Conservation (phyloP, 805 yeast species). For the Yarrowia divulgata region DNA sequence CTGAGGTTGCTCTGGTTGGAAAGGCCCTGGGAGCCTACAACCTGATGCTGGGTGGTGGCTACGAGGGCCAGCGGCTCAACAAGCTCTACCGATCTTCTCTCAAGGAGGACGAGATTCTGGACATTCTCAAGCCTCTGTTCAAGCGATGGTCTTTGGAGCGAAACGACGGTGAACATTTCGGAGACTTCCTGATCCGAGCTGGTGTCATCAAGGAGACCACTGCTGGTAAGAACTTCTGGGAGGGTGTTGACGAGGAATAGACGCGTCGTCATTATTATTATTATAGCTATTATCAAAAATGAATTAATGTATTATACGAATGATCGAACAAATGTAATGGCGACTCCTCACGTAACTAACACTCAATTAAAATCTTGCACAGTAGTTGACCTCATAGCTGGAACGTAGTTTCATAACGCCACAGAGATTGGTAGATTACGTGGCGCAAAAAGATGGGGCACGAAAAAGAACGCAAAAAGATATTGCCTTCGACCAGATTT, state of each 20-base stretch:
- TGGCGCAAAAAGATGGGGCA: neutral
- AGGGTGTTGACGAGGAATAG: slow-evolving; percentile 79
- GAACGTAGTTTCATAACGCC: too few relatives aligned
- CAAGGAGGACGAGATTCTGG: slow-evolving; percentile 86
- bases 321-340: neutral
- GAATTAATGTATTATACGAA: slow-evolving; percentile 19
- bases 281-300: slow-evolving; percentile 3
- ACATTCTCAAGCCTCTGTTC: slow-evolving; percentile 80
- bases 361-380: too few relatives aligned
- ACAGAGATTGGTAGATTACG: too few relatives aligned
- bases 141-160: slow-evolving; percentile 95
- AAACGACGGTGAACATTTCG: slow-evolving; percentile 90
- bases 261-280: slow-evolving; percentile 4
- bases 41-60: slow-evolving; percentile 95
- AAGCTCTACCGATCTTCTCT: slow-evolving; percentile 87
- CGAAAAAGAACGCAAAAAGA: neutral
- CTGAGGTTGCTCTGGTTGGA: slow-evolving; percentile 94
- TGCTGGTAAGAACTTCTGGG: slow-evolving; percentile 95
- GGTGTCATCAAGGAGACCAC: slow-evolving; percentile 89
- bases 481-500: slow-evolving; percentile 37
- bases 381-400: too few relatives aligned
- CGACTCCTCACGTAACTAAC: too few relatives aligned
- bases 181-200: slow-evolving; percentile 86
- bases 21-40: slow-evolving; percentile 94
- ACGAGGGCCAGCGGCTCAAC: slow-evolving; percentile 89